These are phyloP conservation scores for Casuarina equisetifolia DNA, from an alignment of 306 rosid species.

Conservation along the genomic window DNA sequence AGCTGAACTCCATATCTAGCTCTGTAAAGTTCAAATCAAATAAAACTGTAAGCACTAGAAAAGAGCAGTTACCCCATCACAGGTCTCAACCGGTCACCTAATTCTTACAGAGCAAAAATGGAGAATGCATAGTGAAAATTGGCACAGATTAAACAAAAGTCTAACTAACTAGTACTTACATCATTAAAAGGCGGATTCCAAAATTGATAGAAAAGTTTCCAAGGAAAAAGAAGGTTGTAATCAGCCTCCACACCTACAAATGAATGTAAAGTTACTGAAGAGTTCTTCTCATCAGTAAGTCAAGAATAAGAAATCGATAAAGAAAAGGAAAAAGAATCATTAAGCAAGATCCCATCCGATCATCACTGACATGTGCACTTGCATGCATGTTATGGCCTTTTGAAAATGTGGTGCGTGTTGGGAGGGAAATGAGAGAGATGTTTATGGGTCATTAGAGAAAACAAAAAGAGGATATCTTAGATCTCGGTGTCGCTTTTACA, in stretches of 20 bases:
- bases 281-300: conserved; percentile 4
- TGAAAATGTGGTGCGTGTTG: background rate
- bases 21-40: conserved; percentile 44
- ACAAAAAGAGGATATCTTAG: background rate
- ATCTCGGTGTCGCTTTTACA: background rate
- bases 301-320: background rate
- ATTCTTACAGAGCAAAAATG: background rate
- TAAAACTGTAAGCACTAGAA: conserved; percentile 12
- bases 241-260: conserved; percentile 90
- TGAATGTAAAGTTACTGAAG: conserved; percentile 22
- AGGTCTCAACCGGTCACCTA: background rate
- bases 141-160: conserved; percentile 7
- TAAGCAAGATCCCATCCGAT: background rate
- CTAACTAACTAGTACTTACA: conserved; percentile 51
- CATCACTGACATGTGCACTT: background rate
- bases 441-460: background rate
- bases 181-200: conserved; percentile 87
- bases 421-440: background rate
- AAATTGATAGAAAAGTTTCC: conserved; percentile 85
- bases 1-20: conserved; percentile 95
- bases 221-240: conserved; percentile 86
- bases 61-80: background rate
- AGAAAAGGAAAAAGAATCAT: background rate
- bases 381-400: background rate
- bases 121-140: background rate